A percentile compares a stretch with the other conserved stretches of the same genome.
Evolutionary conservation across 1,284 basidiomycete species (phyloP).

Genomic region (Cystobasidium sp.): DNA sequence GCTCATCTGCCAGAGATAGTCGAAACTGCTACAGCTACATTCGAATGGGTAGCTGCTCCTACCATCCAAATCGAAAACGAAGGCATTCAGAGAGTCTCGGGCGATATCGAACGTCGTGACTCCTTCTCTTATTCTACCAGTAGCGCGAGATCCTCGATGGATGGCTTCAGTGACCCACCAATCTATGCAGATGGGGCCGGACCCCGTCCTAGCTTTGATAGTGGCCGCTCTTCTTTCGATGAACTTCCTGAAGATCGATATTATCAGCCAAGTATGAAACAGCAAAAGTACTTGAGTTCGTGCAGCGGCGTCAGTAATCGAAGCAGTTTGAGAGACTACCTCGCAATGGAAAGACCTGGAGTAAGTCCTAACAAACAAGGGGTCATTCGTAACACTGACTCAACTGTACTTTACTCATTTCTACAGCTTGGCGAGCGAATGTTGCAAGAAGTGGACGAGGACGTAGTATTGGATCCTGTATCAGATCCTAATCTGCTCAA

Average conservation of each 20-base stretch:
- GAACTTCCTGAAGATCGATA: not conserved
- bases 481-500: slow-evolving; percentile 8
- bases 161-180: slow-evolving; percentile 20
- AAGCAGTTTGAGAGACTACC: slow-evolving; percentile 38
- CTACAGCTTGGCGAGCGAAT: slow-evolving; percentile 36
- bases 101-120: slow-evolving; percentile 20
- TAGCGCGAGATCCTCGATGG: slow-evolving; percentile 22
- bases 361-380: slow-evolving; percentile 5
- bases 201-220: slow-evolving; percentile 34
- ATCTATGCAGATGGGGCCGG: not conserved
- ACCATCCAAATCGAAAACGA: slow-evolving; percentile 5
- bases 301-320: slow-evolving; percentile 27
- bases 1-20: too few relatives aligned
- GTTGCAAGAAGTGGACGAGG: slow-evolving; percentile 41
- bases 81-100: not conserved
- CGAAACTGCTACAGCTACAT: not conserved
- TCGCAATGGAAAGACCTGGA: slow-evolving; percentile 37
- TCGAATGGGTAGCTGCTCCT: slow-evolving; percentile 4
- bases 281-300: slow-evolving; percentile 16
- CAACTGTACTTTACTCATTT: not conserved
- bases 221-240: slow-evolving; percentile 39
- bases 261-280: not conserved
- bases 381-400: not conserved
- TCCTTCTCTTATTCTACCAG: slow-evolving; percentile 3
- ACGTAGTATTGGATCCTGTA: slow-evolving; percentile 17